Evolutionary conservation across 2,329 filamentous ascomycete species (phyloP).

Genomic region (Claviceps paspali): DNA sequence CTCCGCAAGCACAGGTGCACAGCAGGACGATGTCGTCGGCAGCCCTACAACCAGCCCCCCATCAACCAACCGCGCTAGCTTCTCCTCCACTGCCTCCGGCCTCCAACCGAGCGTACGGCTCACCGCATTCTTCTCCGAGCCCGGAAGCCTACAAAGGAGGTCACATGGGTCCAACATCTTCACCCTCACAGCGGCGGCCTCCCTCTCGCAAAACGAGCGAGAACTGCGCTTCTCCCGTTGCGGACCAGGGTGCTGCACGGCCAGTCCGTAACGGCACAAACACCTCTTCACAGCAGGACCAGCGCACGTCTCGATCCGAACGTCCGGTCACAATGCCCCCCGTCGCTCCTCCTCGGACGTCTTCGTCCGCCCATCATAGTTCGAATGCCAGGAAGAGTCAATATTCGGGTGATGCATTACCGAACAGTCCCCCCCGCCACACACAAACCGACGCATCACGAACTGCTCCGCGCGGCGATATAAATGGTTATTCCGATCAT

Average conservation of each 20-base stretch:
- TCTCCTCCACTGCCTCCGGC: conserved; percentile 34
- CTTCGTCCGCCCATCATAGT: conserved; percentile 50
- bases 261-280: conserved; percentile 29
- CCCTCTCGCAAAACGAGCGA: conserved; percentile 36
- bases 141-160: conserved; percentile 46
- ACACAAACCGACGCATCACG: conserved; percentile 21
- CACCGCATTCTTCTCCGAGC: conserved; percentile 34
- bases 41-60: conserved; percentile 44
- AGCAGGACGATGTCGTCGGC: conserved; percentile 32
- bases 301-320: conserved; percentile 29
- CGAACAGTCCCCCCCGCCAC: conserved; percentile 26
- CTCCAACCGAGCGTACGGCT: conserved; percentile 35
- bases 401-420: conserved; percentile 30
- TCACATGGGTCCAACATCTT: conserved; percentile 29
- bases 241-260: conserved; percentile 28
- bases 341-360: conserved; percentile 59
- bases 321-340: conserved; percentile 49
- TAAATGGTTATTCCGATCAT: conserved; percentile 15
- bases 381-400: conserved; percentile 28
- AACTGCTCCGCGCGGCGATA: conserved; percentile 18
- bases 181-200: conserved; percentile 37
- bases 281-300: conserved; percentile 26
- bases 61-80: conserved; percentile 35
- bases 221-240: conserved; percentile 24
- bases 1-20: conserved; percentile 5